phyloP scores from a whole-genome alignment of 768 basidiomycete genomes.

The Butyriboletus loyo region DNA sequence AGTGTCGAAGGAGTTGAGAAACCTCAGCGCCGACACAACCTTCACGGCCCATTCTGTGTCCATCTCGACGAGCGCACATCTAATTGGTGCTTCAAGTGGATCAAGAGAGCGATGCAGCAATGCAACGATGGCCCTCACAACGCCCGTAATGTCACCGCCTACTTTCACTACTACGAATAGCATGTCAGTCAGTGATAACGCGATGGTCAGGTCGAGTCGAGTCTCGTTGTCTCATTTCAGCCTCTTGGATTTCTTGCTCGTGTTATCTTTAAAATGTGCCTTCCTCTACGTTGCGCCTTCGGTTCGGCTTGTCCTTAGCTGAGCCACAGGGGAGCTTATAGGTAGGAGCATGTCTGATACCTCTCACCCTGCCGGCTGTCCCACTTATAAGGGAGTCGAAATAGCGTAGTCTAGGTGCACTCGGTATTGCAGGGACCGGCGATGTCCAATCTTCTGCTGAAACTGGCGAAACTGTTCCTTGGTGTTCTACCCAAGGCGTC shows the following conservation, averaged over 20 bases:
- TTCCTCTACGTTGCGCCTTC: conserved; percentile 92
- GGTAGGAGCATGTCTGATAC: conserved; percentile 76
- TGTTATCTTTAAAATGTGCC: conserved; percentile 87
- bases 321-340: conserved; percentile 78
- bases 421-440: conserved; percentile 14
- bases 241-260: conserved; percentile 82
- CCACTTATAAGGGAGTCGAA: conserved; percentile 92
- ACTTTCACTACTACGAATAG: conserved; percentile 18
- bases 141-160: conserved; percentile 13
- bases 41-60: conserved; percentile 51
- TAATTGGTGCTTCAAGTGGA: conserved; percentile 15
- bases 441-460: conserved; percentile 34
- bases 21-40: conserved; percentile 42
- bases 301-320: conserved; percentile 71
- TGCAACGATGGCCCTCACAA: conserved; percentile 18
- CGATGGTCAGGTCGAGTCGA: conserved; percentile 34
- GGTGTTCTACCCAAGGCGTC: conserved; percentile 64
- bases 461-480: conserved; percentile 80
- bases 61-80: conserved; percentile 39
- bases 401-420: conserved; percentile 39
- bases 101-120: conserved; percentile 8
- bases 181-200: background rate
- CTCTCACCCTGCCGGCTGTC: conserved; percentile 86
- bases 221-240: conserved; percentile 47
- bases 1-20: conserved; percentile 53